Evolutionary conservation across 805 yeast genomes (phyloP), one percentile per base, ranked within the genome.

Genomic region (Myxozyma melibiosi): DNA sequence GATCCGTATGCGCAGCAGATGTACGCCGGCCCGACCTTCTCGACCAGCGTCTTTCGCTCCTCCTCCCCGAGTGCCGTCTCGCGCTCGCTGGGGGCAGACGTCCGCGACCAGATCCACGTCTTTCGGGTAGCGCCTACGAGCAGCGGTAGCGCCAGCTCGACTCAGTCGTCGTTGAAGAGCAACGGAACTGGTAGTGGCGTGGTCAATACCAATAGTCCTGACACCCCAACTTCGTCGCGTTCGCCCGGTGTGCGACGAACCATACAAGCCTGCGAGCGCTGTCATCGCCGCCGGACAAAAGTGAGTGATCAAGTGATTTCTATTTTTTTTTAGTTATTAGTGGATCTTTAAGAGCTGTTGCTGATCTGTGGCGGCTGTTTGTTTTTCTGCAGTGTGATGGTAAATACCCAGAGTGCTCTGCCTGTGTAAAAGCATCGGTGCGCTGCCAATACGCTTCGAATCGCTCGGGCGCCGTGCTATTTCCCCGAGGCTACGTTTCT

Each of bases 251-350:
- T 38, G 6, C 34, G 60, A 35, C 38, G 63, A 28, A 58, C 63
- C 4, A 38, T 47, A 13, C 59, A 52, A 18, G 63, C 63, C 2
- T 58, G 63, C 40, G 60, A 58, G 30, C 57, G 63, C 8, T 58
- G 63, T 37, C 63, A 58, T 31, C 40, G 49, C 40, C 56, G 63
- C 13, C 50, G 63, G 14, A 58, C 63, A n/a, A 58, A 57, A 39
- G 62, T 53, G 30, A 9, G 9, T 30, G 39, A 4, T 5, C 49
- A 37, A 9, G 9, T 30, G 39, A 4, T 5, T 30, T 28, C 38
- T 28, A 28, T 39, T 38, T 33, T 22, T 8, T 8, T 20, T 9
- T 16, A 11, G 14, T 20, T 49, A 16, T 22, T 42, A n/a, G n/a
- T n/a, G n/a, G n/a, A n/a, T n/a, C 28, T 2, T 20, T 24, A 33